Base-by-base conservation (phyloP, 1,139 yeast genomes). In the Lodderomyces parapsilosis region DNA sequence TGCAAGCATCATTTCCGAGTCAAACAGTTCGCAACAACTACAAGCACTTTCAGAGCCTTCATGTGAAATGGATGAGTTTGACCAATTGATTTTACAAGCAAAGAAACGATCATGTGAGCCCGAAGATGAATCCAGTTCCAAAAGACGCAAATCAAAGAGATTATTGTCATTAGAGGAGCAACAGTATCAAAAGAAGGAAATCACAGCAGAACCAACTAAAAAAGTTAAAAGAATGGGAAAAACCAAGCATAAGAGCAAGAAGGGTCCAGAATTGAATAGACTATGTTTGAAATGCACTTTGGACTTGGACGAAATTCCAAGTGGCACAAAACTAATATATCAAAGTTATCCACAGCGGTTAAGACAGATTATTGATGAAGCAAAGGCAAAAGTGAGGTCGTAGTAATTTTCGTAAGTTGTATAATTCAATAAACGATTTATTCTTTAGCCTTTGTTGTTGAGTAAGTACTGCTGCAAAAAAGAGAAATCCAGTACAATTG, bases 201-300 rank as follows among this genome's bases (percentile, higher is more conserved):
- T 22, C 27, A 25, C 27, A 11, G 24, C 14, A 33, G 13, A 22
- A 22, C 15, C 4, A 18, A 28, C 17, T 14, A 34, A 9, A 25
- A 13, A 20, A 30, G 35, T 36, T 24, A 10, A 30, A 9, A 31
- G 37, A 31, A 38, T 19, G 33, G 28, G 17, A 40, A 40, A 19
- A 19, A 30, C 14, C 4, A 20, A 6, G 3, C 22, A 24, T 15
- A 31, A 17, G 15, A 38, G 10, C 30, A 24, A 7, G 14, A 38
- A 15, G 24, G 45, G 32, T 30, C 42, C 35, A 14, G 34, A 53
- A 18, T 23, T 37, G 2, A 39, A 18, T 25, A 39, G 27, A 6
- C 43, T 58, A 15, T 61, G 66, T 42, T 42, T 60, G 19, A 48
- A 50, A n/a, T 61, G 66, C 50, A 41, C 40, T 18, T 14, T 20